Percentiles rank a stretch among this genome's conserved stretches.
Conservation (phyloP, 1,139 yeast genomes). For the Sugiyamaella sp. region DNA sequence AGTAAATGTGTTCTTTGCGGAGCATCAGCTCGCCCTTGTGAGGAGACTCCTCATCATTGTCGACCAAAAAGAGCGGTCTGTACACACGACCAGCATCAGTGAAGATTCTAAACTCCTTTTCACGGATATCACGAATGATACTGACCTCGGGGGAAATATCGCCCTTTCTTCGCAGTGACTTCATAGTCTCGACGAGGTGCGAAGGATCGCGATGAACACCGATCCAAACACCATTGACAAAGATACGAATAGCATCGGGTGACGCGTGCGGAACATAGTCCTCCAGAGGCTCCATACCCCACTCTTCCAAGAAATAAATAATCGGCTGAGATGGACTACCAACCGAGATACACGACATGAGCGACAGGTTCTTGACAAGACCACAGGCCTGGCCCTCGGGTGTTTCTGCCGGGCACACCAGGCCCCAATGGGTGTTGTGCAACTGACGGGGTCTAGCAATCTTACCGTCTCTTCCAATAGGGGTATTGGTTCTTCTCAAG, state of each 20-base stretch:
- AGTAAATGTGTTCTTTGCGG: conserved; percentile 79
- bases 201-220: conserved; percentile 98
- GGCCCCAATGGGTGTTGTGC: conserved; percentile 99
- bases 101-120: conserved; percentile 90
- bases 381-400: conserved; percentile 99
- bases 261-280: conserved; percentile 93
- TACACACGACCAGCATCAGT: conserved; percentile 99
- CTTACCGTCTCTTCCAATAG: conserved; percentile 98
- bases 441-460: conserved; percentile 97
- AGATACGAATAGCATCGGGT: conserved; percentile 90
- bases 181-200: conserved; percentile 84
- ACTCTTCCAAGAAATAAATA: conserved; percentile 89
- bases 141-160: conserved; percentile 96
- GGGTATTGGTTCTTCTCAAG: conserved; percentile 97
- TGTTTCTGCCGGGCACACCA: conserved; percentile 99
- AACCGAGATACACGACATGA: conserved; percentile 97
- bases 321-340: conserved; percentile 98
- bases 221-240: conserved; percentile 99
- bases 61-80: conserved; percentile 91
- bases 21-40: conserved; percentile 79
- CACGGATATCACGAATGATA: conserved; percentile 94
- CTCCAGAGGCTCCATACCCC: conserved; percentile 99
- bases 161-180: conserved; percentile 91
- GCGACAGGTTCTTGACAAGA: conserved; percentile 88
- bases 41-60: conserved; percentile 71